These are phyloP conservation scores for Aspergillus pseudoviridinutans DNA, from an alignment of 2,329 filamentous ascomycete species.

Conservation along the genomic window DNA sequence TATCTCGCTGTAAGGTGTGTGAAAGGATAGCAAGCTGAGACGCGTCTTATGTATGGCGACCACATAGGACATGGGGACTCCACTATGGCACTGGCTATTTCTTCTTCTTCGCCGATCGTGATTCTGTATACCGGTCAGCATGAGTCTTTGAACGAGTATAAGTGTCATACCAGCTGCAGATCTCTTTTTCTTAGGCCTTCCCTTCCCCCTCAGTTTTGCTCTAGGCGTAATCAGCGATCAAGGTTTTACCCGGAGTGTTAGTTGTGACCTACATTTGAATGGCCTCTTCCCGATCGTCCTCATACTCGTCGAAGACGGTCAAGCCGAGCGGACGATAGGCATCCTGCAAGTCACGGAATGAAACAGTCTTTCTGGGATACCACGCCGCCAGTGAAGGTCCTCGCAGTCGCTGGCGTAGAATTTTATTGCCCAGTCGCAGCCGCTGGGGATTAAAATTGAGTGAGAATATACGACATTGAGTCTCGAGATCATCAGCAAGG, in stretches of 20 bases:
- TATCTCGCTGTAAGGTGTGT: too few species aligned
- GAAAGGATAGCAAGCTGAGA: too few species aligned
- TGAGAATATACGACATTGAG: conserved; percentile 87
- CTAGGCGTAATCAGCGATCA: conserved; percentile 38
- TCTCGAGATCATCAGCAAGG: conserved; percentile 48
- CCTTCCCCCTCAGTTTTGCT: conserved; percentile 77
- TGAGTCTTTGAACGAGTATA: not conserved
- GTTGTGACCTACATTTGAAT: conserved; percentile 52
- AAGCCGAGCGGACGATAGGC: conserved; percentile 62
- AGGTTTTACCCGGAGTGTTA: not conserved
- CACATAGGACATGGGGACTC: too few species aligned
- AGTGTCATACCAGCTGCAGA: conserved; percentile 42
- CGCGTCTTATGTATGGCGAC: too few species aligned
- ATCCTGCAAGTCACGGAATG: conserved; percentile 69
- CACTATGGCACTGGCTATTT: conserved; percentile 12
- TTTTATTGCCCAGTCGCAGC: conserved; percentile 81
- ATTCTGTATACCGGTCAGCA: conserved; percentile 16
- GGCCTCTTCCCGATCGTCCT: conserved; percentile 72
- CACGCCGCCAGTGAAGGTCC: conserved; percentile 82
- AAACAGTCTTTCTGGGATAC: conserved; percentile 74
- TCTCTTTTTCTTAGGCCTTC: conserved; percentile 84
- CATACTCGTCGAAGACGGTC: conserved; percentile 67
- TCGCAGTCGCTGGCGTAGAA: conserved; percentile 80
- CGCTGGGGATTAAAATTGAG: conserved; percentile 84
- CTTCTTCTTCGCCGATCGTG: conserved; percentile 26